Evolutionary conservation across 192 early-diverging fungal species (phyloP), one percentile per base, ranked within the genome.

Genomic region (Podila clonocystis): DNA sequence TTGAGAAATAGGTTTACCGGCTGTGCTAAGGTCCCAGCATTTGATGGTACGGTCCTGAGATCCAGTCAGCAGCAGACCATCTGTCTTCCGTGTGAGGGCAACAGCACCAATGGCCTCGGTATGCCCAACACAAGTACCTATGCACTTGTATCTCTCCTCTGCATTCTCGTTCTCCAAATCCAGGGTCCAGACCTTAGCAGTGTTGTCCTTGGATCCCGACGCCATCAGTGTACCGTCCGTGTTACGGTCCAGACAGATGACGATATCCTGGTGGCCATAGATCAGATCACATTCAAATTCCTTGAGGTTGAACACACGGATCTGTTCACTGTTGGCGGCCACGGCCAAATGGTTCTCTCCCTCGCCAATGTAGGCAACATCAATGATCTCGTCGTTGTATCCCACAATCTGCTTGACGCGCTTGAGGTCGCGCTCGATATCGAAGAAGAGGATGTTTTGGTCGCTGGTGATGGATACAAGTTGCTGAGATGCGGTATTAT

Each of bases 41-140:
- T 99, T 98, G 72, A 99, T 89, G 1, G 98, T 99, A 48, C 97
- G 93, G 80, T 99, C 98, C 65, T 95, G 92, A 82, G 93, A 93
- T 41, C 94, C 96, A 3, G 96, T 95, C 24, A 97, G 74, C 85
- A 96, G 85, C 69, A 96, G 93, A 20, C 82, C 74, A 50, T 72
- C 84, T 15, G 87, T 77, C 41, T 91, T 94, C 50, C 86, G 87
- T 7, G 95, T 89, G 49, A 98, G 74, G 2, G 91, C 89, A 22
- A 99, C 87, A n/a, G 98, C 91, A 30, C 93, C 92, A n/a, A 99
- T 91, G 2, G 96, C 91, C 74, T 96, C 95, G 31, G 95, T 95
- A 73, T 99, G 98, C 22, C 98, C 98, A 11, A 92, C 85, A 64
- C 94, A 94, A 4, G 86, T 83, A 49, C 93, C 96, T 28, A 93